Base-by-base conservation (phyloP, 75 land plant species). In the Sequoiadendron giganteum region DNA sequence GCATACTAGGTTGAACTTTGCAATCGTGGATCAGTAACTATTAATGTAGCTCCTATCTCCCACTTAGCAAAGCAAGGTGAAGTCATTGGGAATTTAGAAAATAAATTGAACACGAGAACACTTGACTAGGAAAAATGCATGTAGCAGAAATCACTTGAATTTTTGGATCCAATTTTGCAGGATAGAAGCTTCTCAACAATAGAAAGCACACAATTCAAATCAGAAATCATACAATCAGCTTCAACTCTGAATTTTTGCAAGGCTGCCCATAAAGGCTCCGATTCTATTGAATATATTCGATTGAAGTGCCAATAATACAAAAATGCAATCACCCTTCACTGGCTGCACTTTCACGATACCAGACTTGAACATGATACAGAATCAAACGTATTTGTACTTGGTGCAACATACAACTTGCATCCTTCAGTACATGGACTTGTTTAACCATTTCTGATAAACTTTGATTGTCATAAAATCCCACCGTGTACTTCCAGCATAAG, bases 401-500 rank as follows among this genome's bases (percentile, higher is more conserved):
- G 4, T 79, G 25, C 80, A 52, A 58, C 83, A 81, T 18, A 45
- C 40, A 81, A 39, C n/a, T 25, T 42, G 49, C 83, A 25, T 45
- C 47, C 48, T 81, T 36, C 47, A 25, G 83, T 21, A 81, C 21
- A 81, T 81, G 49, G 47, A 81, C 47, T 81, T 81, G 48, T 81
- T 81, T 81, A 42, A 81, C 45, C 83, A 9, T 25, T 81, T 81
- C 30, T 81, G 83, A 42, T 48, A 81, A 43, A 42, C 49, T 43
- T 45, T 25, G 32, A 81, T 43, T 28, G 83, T 81, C 49, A 81
- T 28, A 45, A 81, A 43, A 81, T 42, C n/a, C 83, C 83, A 21
- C 13, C 43, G 32, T 81, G 83, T 21, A 42, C 48, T 28, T 81
- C 83, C 83, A 81, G 83, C 45, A 81, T 81, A 45, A 81, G 45